phyloP scores from a whole-genome alignment of 2,329 filamentous ascomycete species.

The Pestalotiopsis sp. region DNA sequence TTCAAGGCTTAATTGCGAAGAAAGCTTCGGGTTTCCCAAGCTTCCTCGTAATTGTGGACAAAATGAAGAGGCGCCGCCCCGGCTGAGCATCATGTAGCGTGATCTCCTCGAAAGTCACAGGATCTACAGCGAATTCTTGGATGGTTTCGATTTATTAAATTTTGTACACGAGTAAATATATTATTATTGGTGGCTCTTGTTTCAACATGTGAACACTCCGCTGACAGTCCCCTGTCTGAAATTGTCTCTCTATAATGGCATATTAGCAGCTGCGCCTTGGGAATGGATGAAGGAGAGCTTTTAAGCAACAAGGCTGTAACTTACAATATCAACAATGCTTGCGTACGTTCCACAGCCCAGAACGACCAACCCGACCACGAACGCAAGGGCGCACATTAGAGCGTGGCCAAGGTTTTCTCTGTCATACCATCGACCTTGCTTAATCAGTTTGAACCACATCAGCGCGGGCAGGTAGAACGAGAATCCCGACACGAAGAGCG shows the following conservation, averaged over 20 bases:
- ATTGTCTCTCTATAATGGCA: constrained; percentile 3
- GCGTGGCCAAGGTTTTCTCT: constrained; percentile 29
- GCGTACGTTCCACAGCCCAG: constrained; percentile 36
- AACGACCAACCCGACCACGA: constrained; percentile 32
- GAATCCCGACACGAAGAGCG: constrained; percentile 54
- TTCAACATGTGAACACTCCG: constrained; percentile 8
- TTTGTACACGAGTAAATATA: no score
- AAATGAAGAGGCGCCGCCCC: no score
- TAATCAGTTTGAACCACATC: constrained; percentile 37
- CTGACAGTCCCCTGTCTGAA: constrained; percentile 2
- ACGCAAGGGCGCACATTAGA: constrained; percentile 26
- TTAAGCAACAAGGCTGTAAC: constrained; percentile 15
- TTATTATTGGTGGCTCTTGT: no score
- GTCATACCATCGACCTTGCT: constrained; percentile 29
- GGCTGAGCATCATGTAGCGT: no score
- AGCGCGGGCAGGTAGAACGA: constrained; percentile 38
- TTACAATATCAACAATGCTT: constrained; percentile 36
- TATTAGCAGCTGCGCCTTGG: neutral
- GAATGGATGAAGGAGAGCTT: neutral
- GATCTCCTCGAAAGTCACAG: no score
- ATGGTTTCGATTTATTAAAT: no score
- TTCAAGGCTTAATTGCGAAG: neutral
- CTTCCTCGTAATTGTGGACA: no score
- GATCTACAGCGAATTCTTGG: no score
- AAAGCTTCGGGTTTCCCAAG: no score